Evolutionary conservation across 768 basidiomycete genomes (phyloP), one percentile per base, ranked within the genome.

Genomic region (Chalciporus pseudorubinellus): DNA sequence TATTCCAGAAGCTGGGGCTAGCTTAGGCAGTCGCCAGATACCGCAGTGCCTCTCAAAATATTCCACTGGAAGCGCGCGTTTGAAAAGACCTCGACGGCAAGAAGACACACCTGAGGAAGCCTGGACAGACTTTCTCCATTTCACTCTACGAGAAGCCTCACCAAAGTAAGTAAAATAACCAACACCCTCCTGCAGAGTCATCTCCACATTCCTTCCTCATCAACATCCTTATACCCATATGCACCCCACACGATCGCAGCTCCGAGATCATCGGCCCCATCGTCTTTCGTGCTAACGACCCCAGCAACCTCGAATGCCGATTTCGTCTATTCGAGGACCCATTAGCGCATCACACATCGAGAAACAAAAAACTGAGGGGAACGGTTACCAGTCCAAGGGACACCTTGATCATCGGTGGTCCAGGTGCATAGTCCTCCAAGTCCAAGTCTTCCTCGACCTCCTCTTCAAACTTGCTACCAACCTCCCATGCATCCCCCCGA

Each of bases 331-430:
- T 14, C 18, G 6, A 20, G 11, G 0, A 36, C 39, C n/a, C 24
- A 26, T 28, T 6, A 46, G 19, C 34, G 11, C 29, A 11, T 0
- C 16, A 26, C 4, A 8, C 5, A 6, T 19, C 44, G 9, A 53
- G 22, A 19, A 50, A 39, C 24, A 18, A 29, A 20, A 24, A 13
- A 31, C 10, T 11, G 8, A 13, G 10, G 6, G 29, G 11, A 1
- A 13, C 0, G 70, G 78, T 57, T 44, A 82, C 80, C 44, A 84
- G 55, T 4, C 84, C 84, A 20, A 86, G 73, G 0, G 84, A 79
- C 2, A 86, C 74, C 60, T 84, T 84, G 70, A 85, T 85, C 16
- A 73, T 80, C 0, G 81, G 79, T 11, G 65, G 57, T 6, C 73
- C 69, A 1, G 82, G 79, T 0, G 45, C 61, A 52, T 84, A 83